Conservation (phyloP, 2,329 filamentous ascomycete genomes). For the Aspergillus felis region DNA sequence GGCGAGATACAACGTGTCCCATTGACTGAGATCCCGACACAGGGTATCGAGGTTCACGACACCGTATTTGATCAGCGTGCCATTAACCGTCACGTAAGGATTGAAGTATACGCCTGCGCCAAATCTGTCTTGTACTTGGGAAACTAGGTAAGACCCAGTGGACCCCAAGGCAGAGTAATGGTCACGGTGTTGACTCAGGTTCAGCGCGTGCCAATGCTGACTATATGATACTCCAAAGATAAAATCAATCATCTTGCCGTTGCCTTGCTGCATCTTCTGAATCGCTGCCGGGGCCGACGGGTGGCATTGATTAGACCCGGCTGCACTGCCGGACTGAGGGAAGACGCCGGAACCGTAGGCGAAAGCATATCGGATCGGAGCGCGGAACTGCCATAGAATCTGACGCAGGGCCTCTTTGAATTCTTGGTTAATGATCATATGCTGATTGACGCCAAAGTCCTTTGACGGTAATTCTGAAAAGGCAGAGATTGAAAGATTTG, state of each 20-base stretch:
- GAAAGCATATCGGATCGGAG: constrained; percentile 93
- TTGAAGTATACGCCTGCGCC: constrained; percentile 98
- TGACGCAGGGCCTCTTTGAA: constrained; percentile 87
- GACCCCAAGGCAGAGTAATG: constrained; percentile 87
- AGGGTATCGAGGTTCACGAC: constrained; percentile 92
- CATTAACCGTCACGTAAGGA: constrained; percentile 89
- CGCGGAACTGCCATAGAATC: constrained; percentile 85
- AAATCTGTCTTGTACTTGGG: constrained; percentile 77
- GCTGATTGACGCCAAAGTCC: constrained; percentile 90
- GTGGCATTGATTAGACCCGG: constrained; percentile 52
- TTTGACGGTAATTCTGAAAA: constrained; percentile 73
- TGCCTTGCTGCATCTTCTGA: constrained; percentile 77
- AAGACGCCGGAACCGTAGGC: constrained; percentile 98
- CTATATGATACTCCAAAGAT: constrained; percentile 93
- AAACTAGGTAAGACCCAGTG: constrained; percentile 79
- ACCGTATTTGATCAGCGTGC: constrained; percentile 94
- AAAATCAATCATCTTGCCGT: constrained; percentile 97
- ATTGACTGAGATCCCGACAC: constrained; percentile 78
- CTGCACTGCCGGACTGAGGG: constrained; percentile 60
- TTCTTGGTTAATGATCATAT: constrained; percentile 92
- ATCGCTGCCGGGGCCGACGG: constrained; percentile 78
- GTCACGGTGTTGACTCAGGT: constrained; percentile 79
- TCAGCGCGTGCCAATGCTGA: constrained; percentile 95
- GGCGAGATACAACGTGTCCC: constrained; percentile 95
- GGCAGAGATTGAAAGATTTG: constrained; percentile 65